These are phyloP conservation scores for Lactuca saligna DNA, from an alignment of 129 eudicot genomes.

Conservation along the genomic window DNA sequence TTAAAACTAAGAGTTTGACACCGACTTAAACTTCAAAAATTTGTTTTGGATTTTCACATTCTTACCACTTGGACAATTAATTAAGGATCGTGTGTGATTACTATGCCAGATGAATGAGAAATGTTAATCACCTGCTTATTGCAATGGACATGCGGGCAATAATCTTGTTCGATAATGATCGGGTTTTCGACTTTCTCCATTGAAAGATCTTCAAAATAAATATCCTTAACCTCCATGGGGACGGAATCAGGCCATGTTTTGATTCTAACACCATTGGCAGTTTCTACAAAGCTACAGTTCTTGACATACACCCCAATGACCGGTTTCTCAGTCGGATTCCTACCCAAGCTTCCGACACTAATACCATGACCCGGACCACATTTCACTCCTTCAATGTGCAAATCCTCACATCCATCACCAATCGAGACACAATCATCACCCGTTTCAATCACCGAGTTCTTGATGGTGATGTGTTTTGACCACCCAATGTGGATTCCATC, in stretches of 20 bases:
- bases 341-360: conserved; percentile 75
- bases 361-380: conserved; percentile 89
- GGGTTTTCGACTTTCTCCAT: conserved; percentile 59
- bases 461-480: conserved; percentile 30
- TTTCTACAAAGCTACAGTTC: conserved; percentile 43
- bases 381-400: conserved; percentile 36
- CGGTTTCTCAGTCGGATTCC: conserved; percentile 35
- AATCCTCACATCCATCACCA: conserved; percentile 47
- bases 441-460: conserved; percentile 34
- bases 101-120: not conserved
- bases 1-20: no score
- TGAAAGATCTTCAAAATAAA: conserved; percentile 52
- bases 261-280: conserved; percentile 51
- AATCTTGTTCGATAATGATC: conserved; percentile 55
- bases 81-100: no score
- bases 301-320: conserved; percentile 42
- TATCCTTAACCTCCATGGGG: conserved; percentile 24
- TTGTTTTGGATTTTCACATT: no score
- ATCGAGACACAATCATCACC: conserved; percentile 80
- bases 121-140: conserved; percentile 26
- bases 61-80: no score
- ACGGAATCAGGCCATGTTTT: conserved; percentile 62
- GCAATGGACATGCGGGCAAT: conserved; percentile 59
- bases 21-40: no score
- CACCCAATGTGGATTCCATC: conserved; percentile 70